phyloP scores from a whole-genome alignment of 805 yeast genomes.

The Yamadazyma laniorum region DNA sequence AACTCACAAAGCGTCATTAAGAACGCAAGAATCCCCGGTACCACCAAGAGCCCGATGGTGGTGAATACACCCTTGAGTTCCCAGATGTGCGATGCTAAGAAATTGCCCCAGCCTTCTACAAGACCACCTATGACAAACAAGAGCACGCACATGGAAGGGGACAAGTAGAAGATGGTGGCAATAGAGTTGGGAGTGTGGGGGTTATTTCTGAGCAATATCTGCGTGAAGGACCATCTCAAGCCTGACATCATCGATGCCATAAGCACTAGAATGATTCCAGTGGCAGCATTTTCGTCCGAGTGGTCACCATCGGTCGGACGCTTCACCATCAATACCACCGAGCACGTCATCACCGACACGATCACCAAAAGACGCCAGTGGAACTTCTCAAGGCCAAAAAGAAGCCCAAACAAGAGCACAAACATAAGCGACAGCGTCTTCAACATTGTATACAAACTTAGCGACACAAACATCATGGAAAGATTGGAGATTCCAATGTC shows the following conservation, averaged over 20 bases:
- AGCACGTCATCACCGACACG: slow-evolving; percentile 74
- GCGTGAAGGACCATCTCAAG: slow-evolving; percentile 93
- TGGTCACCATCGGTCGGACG: slow-evolving; percentile 19
- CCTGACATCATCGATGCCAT: slow-evolving; percentile 83
- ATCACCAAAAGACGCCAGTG: slow-evolving; percentile 66
- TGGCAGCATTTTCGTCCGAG: slow-evolving; percentile 19
- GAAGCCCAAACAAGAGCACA: slow-evolving; percentile 82
- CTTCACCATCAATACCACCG: slow-evolving; percentile 86
- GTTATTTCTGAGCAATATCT: slow-evolving; percentile 60
- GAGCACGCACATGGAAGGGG: slow-evolving; percentile 77
- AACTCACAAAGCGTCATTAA: slow-evolving; percentile 88
- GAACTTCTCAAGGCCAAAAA: slow-evolving; percentile 75
- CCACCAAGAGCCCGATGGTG: slow-evolving; percentile 57
- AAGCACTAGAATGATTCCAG: slow-evolving; percentile 76
- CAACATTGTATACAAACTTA: slow-evolving; percentile 88
- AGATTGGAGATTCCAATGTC: slow-evolving; percentile 93
- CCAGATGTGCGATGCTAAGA: slow-evolving; percentile 63
- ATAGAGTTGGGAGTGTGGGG: slow-evolving; percentile 67
- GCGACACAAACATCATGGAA: slow-evolving; percentile 72
- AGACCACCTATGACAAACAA: slow-evolving; percentile 61
- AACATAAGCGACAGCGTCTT: slow-evolving; percentile 86
- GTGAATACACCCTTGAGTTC: slow-evolving; percentile 49
- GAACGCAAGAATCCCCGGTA: slow-evolving; percentile 88
- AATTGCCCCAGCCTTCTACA: slow-evolving; percentile 65
- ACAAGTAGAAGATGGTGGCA: slow-evolving; percentile 74